Evolutionary conservation across 2,329 filamentous ascomycete species (phyloP).

Genomic region (Cladobotryum mycophilum): DNA sequence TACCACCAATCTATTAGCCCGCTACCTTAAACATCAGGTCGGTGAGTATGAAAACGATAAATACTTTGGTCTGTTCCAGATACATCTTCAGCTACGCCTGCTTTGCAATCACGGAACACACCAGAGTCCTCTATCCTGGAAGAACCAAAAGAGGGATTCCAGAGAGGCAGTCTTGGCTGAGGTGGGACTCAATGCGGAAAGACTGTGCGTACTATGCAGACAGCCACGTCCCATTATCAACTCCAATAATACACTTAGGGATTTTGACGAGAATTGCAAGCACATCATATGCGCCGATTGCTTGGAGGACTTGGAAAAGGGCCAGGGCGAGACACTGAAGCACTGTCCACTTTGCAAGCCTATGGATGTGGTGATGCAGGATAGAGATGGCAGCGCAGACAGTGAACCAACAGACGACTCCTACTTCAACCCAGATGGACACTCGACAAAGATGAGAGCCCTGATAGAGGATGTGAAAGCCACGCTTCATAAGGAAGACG

Average conservation of each 20-base stretch:
- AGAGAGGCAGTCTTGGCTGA: conserved; percentile 20
- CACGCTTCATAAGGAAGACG: conserved; percentile 11
- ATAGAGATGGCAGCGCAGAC: background rate
- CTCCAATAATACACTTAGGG: conserved; percentile 13
- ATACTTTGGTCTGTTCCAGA: conserved; percentile 40
- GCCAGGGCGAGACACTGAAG: conserved; percentile 13
- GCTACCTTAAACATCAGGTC: conserved; percentile 32
- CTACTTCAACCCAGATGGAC: conserved; percentile 23
- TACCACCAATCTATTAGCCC: conserved; percentile 31
- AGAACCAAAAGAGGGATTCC: conserved; percentile 26
- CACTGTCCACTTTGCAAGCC: background rate
- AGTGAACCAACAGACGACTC: conserved; percentile 10
- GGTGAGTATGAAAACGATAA: conserved; percentile 27
- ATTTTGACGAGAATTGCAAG: conserved; percentile 20
- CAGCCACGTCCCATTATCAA: conserved; percentile 27
- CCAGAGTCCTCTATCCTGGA: conserved; percentile 39
- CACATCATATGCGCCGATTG: conserved; percentile 30
- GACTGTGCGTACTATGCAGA: conserved; percentile 25
- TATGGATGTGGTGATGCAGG: background rate
- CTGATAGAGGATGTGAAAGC: conserved; percentile 25
- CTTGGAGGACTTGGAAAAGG: conserved; percentile 1
- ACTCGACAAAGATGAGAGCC: conserved; percentile 28
- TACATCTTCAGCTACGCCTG: conserved; percentile 39
- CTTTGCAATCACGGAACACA: conserved; percentile 46
- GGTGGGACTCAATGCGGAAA: conserved; percentile 19